A percentile compares a stretch with the other conserved stretches of the same genome.
Evolutionary conservation across 2,329 filamentous ascomycete species (phyloP).

Genomic region (Fusarium sp.): DNA sequence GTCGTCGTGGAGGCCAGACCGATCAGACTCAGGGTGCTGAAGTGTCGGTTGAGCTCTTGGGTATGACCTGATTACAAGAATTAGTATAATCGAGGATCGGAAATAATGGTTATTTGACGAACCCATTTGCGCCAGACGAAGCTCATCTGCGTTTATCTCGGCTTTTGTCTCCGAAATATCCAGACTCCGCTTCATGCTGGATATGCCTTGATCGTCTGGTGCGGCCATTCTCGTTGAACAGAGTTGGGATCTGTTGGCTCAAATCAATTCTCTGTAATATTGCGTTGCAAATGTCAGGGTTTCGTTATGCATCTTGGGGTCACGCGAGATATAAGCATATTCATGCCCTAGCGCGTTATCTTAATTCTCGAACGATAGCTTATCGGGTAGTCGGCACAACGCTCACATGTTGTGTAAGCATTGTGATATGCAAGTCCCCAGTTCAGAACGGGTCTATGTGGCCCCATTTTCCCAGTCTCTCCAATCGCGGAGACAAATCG

Average conservation of each 20-base stretch:
- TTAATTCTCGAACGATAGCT: background rate
- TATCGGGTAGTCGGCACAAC: background rate
- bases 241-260: background rate
- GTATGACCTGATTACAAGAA: background rate
- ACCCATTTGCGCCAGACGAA: background rate
- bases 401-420: background rate
- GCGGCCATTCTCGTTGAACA: background rate
- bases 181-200: background rate
- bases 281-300: background rate
- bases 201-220: background rate
- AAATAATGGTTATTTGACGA: background rate
- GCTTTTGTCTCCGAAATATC: background rate
- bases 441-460: background rate
- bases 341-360: background rate
- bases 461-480: background rate
- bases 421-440: background rate
- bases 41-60: background rate
- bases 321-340: conserved; percentile 1
- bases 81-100: background rate
- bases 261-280: background rate
- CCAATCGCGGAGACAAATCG: background rate
- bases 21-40: background rate
- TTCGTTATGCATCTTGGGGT: background rate
- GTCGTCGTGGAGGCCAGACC: background rate
- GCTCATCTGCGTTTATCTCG: background rate